Base-by-base conservation (phyloP, 305 asterid genomes). In the Nicotiana rustica region DNA sequence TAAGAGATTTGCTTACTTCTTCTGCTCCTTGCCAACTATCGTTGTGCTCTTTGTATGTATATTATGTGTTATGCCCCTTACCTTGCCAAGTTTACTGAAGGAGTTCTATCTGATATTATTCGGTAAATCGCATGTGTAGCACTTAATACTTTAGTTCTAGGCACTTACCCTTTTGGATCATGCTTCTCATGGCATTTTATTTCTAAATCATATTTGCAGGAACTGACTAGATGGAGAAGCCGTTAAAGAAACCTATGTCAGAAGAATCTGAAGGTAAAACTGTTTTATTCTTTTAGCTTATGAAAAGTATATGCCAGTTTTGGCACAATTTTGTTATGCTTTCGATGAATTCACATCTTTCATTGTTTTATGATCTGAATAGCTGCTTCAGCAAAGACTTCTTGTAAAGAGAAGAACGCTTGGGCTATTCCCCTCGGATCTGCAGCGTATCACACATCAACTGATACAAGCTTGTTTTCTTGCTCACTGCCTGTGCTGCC, bases 391-490 rank as follows among this genome's bases (percentile, higher is more conserved):
- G 82, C 83, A 35, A 88, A 84, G 73, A 47, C 82, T 29, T 65
- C 81, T 38, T 88, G 80, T 55, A 84, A 88, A 78, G 97, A 86
- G 85, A 89, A 80, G 89, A 76, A 86, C 76, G 90, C 88, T n/a
- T 92, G 97, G 97, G 84, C 85, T 78, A 88, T 90, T 82, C 96
- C 92, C 10, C 84, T 82, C 57, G 89, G 89, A 81, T 82, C 86
- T 57, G 90, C 86, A 65, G 84, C 84, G 18, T 82, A 84, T 83
- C 90, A 87, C 65, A 84, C 92, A 8, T 89, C 96, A 78, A 87
- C 78, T 82, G 97, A 93, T 89, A 94, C 89, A 81, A 95, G 94
- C 90, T 86, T 96, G 86, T 96, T 96, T 87, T 93, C 98, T 21
- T 87, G 95, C 90, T 96, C 99, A 17, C 75, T 93, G 86, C 97